A percentile compares a stretch with the other conserved stretches of the same genome.
Evolutionary conservation across 371 early-diverging fungal genomes (phyloP).

Genomic region (Mortierella sp.): DNA sequence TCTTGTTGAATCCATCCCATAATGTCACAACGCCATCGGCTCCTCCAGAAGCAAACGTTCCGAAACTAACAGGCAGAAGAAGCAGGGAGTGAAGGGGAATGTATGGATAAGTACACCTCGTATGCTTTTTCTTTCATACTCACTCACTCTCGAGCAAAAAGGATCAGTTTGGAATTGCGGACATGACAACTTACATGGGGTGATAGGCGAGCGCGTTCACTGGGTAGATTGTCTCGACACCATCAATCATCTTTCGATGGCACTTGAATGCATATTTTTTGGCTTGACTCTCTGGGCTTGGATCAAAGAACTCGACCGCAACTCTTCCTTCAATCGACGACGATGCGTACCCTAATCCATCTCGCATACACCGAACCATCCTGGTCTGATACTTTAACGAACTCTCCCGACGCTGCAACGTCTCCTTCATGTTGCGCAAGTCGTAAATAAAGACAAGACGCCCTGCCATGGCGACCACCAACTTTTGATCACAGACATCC

Average conservation of each 20-base stretch:
- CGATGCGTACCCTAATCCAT: slow-evolving; percentile 82
- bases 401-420: slow-evolving; percentile 80
- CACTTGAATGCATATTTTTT: slow-evolving; percentile 96
- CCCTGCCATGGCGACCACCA: slow-evolving; percentile 88
- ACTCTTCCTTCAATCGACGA: slow-evolving; percentile 95
- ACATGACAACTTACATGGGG: slow-evolving; percentile 71
- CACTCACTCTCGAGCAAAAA: too few relatives aligned
- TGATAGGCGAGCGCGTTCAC: slow-evolving; percentile 95
- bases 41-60: slow-evolving; percentile 96
- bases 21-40: slow-evolving; percentile 91
- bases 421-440: slow-evolving; percentile 77
- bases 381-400: slow-evolving; percentile 87
- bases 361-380: slow-evolving; percentile 82
- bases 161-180: too few relatives aligned
- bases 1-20: slow-evolving; percentile 94
- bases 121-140: too few relatives aligned
- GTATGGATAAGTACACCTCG: too few relatives aligned
- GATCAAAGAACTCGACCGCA: slow-evolving; percentile 92
- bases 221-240: slow-evolving; percentile 89
- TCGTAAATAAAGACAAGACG: slow-evolving; percentile 87
- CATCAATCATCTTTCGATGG: slow-evolving; percentile 83
- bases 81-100: too few relatives aligned
- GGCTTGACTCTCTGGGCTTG: slow-evolving; percentile 68
- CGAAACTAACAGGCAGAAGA: slow-evolving; percentile 60
- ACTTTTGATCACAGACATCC: slow-evolving; percentile 72